Evolutionary conservation across 176 grass and related monocot species (phyloP), one percentile per base, ranked within the genome.

Genomic region (Urochloa ruziziensis): DNA sequence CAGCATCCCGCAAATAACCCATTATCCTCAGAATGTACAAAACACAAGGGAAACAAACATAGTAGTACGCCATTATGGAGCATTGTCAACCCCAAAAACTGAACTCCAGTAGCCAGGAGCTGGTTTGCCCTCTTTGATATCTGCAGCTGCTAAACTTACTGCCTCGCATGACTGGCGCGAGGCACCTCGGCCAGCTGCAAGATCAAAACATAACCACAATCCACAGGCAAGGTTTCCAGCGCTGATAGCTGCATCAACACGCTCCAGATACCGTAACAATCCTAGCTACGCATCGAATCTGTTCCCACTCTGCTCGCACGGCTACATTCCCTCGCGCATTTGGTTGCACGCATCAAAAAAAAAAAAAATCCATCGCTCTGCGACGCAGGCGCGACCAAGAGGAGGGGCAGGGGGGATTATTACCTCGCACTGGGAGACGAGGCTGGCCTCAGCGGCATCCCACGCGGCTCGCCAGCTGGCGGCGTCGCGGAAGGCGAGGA

Each of bases 101-200:
- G 12, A 82, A 25, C 79, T 86, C 57, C 11, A 67, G 74, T 40
- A 58, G 56, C 23, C 66, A 83, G 56, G 63, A 33, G 65, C 18
- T 76, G 57, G 56, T 73, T 46, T 49, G 57, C 51, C 21, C 64
- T 58, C 14, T 57, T 79, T 47, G 57, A 73, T 84, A 34, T 82
- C 6, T 15, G 73, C 83, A 90, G 64, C 88, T 89, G 69, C n/a
- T 77, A 70, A 73, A 88, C 81, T 84, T 88, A 78, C 47, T 56
- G 74, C 74, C 28, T 84, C 15, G 47, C 80, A 56, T 83, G 24
- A 66, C 80, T 88, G 46, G 25, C 3, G 46, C 46, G n/a, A 79
- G 86, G 86, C 65, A 83, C 60, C 74, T 88, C 86, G 80, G 66
- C 86, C 80, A 88, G 80, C 74, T 88, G 86, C 80, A 88, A 42